A percentile compares a stretch with the other conserved stretches of the same genome.
These are phyloP conservation scores for Penicillium sp. DNA, from an alignment of 2,329 filamentous ascomycete species.

Conservation along the genomic window DNA sequence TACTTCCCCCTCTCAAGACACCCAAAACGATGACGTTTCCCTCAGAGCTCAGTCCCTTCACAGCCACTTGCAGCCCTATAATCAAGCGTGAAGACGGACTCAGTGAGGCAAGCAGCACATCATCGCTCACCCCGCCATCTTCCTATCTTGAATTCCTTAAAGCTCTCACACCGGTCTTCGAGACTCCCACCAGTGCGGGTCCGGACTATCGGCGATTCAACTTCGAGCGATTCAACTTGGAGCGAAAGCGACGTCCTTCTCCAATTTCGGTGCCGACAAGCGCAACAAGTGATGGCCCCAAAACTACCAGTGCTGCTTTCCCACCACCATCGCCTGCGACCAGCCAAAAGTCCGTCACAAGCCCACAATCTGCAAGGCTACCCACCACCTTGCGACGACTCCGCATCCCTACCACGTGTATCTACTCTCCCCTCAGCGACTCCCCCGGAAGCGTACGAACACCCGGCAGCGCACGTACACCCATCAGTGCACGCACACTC, in stretches of 20 bases:
- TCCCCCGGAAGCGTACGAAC: background rate
- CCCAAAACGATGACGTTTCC: conserved; percentile 49
- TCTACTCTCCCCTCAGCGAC: conserved; percentile 19
- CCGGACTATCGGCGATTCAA: conserved; percentile 51
- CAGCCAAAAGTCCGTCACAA: conserved; percentile 56
- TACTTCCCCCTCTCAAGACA: conserved; percentile 37
- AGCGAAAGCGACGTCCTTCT: conserved; percentile 19
- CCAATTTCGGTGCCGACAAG: conserved; percentile 31
- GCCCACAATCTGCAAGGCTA: conserved; percentile 4
- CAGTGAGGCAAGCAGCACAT: conserved; percentile 64
- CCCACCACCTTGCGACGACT: conserved; percentile 55
- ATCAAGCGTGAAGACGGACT: conserved; percentile 68
- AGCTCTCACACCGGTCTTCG: conserved; percentile 69
- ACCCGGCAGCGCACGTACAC: conserved; percentile 60
- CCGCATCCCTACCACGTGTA: conserved; percentile 75
- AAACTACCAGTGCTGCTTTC: conserved; percentile 47
- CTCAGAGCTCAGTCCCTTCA: conserved; percentile 48
- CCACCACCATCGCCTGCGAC: conserved; percentile 60
- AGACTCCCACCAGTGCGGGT: conserved; percentile 65
- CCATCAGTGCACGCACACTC: conserved; percentile 50
- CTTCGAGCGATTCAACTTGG: conserved; percentile 24
- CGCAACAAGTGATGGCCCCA: background rate
- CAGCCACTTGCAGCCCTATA: conserved; percentile 55
- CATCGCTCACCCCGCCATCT: conserved; percentile 75
- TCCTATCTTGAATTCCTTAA: conserved; percentile 95